Conservation (phyloP, 2,329 filamentous ascomycete species). For the Epichloe brachyelytri region DNA sequence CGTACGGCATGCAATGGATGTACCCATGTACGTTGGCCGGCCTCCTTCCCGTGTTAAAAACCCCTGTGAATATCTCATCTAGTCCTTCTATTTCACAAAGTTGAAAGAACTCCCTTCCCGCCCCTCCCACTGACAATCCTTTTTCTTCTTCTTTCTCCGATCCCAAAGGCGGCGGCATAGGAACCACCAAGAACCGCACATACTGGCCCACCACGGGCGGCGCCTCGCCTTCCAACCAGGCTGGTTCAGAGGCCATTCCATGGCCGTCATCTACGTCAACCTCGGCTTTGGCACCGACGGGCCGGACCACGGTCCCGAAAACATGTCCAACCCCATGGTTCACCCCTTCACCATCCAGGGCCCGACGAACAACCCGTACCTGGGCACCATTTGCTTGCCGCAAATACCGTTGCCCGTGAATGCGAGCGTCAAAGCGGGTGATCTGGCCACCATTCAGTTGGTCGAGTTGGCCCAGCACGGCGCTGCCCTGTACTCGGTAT, state of each 20-base stretch:
- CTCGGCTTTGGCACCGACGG: conserved; percentile 66
- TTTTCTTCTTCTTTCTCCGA: neutral
- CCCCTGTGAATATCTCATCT: neutral
- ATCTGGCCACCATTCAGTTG: conserved; percentile 81
- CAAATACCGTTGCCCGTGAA: conserved; percentile 74
- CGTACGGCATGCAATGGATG: conserved; percentile 89
- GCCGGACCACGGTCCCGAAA: conserved; percentile 52
- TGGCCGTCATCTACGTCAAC: conserved; percentile 81
- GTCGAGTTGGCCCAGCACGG: conserved; percentile 76
- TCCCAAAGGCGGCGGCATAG: conserved; percentile 65
- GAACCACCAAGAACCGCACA: conserved; percentile 67
- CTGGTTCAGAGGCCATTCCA: conserved; percentile 84
- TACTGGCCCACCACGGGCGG: conserved; percentile 84
- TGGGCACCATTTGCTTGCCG: conserved; percentile 77
- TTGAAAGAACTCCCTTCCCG: neutral
- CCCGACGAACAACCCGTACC: conserved; percentile 71
- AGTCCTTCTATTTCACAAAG: neutral
- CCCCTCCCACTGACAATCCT: neutral
- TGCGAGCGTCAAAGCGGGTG: conserved; percentile 59
- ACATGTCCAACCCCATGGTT: conserved; percentile 80
- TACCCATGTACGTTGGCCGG: conserved; percentile 63
- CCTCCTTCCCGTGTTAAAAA: neutral
- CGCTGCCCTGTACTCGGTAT: conserved; percentile 67
- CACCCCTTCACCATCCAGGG: conserved; percentile 72
- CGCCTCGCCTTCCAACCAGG: conserved; percentile 82